Percentiles rank a stretch among this genome's conserved stretches.
Conservation (phyloP, 2,329 filamentous ascomycete genomes). For the Beauveria sp. region DNA sequence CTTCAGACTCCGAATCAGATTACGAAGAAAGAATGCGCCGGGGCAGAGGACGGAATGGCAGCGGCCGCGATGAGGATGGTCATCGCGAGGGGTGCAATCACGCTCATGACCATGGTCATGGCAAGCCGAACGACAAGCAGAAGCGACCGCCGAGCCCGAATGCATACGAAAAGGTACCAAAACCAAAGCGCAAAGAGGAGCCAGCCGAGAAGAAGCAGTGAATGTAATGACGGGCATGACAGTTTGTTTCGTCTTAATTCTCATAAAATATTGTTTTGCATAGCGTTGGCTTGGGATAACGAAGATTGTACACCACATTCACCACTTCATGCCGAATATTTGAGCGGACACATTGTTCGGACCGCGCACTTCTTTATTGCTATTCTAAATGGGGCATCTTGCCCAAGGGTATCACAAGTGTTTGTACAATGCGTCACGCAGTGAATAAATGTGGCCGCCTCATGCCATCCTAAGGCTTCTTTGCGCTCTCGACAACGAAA, state of each 20-base stretch:
- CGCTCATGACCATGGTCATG: constrained; percentile 25
- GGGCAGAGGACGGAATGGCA: constrained; percentile 26
- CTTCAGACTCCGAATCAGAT: constrained; percentile 41
- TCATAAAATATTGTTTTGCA: neutral
- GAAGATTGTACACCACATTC: too few relatives aligned
- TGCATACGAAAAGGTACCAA: constrained; percentile 69
- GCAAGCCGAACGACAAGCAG: constrained; percentile 26
- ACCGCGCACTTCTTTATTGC: neutral
- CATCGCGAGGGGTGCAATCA: constrained; percentile 19
- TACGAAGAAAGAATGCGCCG: constrained; percentile 29
- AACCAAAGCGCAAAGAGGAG: constrained; percentile 31
- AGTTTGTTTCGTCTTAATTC: neutral
- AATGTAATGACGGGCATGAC: neutral
- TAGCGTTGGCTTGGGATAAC: neutral
- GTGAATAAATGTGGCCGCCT: constrained; percentile 7
- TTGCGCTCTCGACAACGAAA: constrained; percentile 66
- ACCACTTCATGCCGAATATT: too few relatives aligned
- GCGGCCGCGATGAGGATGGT: constrained; percentile 30
- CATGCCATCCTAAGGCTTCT: constrained; percentile 21
- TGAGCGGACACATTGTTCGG: neutral
- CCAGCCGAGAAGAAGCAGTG: constrained; percentile 15
- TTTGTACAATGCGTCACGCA: neutral
- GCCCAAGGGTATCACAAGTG: constrained; percentile 7
- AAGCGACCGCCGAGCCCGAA: constrained; percentile 61
- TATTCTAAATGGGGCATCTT: neutral